Conservation (phyloP, 176 grass and related monocot genomes). For the Carex cristatella region DNA sequence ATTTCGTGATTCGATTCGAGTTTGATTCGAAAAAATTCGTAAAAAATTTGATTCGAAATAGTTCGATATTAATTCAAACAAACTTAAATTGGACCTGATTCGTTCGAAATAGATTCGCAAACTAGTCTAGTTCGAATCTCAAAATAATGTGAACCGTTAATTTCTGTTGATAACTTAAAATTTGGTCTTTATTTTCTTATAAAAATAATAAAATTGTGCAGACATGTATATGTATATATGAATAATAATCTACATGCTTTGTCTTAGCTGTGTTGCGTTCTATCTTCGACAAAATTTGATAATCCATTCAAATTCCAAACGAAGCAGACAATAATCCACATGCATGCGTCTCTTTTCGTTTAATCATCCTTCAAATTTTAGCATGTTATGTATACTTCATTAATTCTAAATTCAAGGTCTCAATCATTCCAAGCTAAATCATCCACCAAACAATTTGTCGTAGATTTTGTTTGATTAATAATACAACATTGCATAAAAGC, state of each 20-base stretch:
- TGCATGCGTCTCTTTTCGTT: not conserved
- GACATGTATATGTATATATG: not conserved
- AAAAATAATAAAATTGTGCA: not conserved
- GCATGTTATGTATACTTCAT: not conserved
- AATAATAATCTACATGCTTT: not conserved
- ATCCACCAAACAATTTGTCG: not conserved
- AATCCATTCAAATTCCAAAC: not conserved
- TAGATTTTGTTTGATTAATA: not conserved
- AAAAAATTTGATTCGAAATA: too few species aligned
- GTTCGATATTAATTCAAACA: too few species aligned
- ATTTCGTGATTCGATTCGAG: too few species aligned
- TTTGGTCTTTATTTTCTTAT: too few species aligned
- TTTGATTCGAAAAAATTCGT: too few species aligned
- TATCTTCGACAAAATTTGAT: not conserved
- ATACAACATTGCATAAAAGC: not conserved
- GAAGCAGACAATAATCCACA: not conserved
- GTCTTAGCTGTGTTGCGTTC: not conserved
- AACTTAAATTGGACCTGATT: too few species aligned
- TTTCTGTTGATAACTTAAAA: too few species aligned
- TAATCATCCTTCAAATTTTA: not conserved
- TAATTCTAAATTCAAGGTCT: not conserved
- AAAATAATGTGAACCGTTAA: too few species aligned
- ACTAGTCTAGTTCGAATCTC: too few species aligned
- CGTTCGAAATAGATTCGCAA: too few species aligned
- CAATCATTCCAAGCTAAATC: not conserved